Evolutionary conservation across 2,329 filamentous ascomycete species (phyloP).

Genomic region (Claviceps maximensis): DNA sequence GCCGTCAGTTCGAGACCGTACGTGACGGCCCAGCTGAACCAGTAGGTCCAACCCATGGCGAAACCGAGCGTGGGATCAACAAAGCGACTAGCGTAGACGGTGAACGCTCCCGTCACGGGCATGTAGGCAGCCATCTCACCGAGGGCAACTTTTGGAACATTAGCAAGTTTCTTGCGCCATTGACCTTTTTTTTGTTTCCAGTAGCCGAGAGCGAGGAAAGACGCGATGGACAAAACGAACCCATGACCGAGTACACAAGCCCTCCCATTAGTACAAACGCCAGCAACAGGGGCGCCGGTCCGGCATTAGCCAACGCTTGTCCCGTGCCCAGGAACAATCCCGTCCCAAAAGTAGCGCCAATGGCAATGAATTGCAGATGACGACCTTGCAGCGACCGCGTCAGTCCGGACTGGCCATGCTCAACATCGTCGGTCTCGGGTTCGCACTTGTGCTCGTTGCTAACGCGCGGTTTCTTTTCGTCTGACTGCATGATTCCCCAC

Average conservation of each 20-base stretch:
- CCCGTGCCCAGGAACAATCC: constrained; percentile 60
- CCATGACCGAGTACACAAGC: constrained; percentile 66
- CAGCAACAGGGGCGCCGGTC: constrained; percentile 53
- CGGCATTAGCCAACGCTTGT: constrained; percentile 45
- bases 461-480: constrained; percentile 5
- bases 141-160: constrained; percentile 23
- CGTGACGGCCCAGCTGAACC: constrained; percentile 64
- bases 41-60: constrained; percentile 73
- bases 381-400: constrained; percentile 24
- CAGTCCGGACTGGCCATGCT: constrained; percentile 21
- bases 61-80: constrained; percentile 61
- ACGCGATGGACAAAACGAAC: neutral
- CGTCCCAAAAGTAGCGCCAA: constrained; percentile 55
- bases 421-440: constrained; percentile 13
- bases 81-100: constrained; percentile 62
- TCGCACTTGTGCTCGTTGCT: constrained; percentile 2
- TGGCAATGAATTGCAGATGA: constrained; percentile 37
- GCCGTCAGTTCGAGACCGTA: constrained; percentile 62
- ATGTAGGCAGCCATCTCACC: constrained; percentile 68
- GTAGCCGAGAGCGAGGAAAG: neutral
- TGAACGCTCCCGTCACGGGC: constrained; percentile 64
- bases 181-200: neutral
- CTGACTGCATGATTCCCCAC: constrained; percentile 1
- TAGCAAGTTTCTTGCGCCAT: neutral
- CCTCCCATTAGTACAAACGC: constrained; percentile 57